A percentile compares a stretch with the other conserved stretches of the same genome.
phyloP scores from a whole-genome alignment of 768 basidiomycete species.

The Rhizopogon salebrosus region DNA sequence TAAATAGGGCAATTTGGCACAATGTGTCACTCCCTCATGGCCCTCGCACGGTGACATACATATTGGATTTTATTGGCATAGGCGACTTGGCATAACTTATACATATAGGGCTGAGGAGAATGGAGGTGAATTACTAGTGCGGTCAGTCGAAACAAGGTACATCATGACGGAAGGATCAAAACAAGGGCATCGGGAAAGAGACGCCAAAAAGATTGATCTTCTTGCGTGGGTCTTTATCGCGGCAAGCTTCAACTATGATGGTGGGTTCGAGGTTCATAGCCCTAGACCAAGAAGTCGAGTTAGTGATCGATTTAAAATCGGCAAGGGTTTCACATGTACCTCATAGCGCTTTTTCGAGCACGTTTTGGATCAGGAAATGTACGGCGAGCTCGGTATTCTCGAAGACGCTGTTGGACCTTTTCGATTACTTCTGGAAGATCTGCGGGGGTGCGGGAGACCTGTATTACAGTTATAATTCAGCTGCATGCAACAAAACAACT shows the following conservation, averaged over 20 bases:
- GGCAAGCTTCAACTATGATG: slow-evolving; percentile 15
- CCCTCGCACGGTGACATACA: not conserved
- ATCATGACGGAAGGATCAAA: slow-evolving; percentile 14
- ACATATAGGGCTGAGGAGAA: not conserved
- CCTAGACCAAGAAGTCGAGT: slow-evolving; percentile 9
- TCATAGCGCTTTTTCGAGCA: slow-evolving; percentile 18
- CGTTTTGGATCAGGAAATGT: slow-evolving; percentile 14
- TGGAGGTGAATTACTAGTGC: too few relatives aligned
- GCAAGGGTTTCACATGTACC: slow-evolving; percentile 8
- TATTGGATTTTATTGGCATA: too few relatives aligned
- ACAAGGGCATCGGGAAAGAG: slow-evolving; percentile 14
- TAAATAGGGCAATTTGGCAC: not conserved
- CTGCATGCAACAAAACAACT: not conserved
- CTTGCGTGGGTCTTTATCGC: not conserved
- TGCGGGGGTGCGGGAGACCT: slow-evolving; percentile 23
- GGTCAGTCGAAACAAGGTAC: slow-evolving; percentile 2
- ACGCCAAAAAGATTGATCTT: slow-evolving; percentile 9
- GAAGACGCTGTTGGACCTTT: slow-evolving; percentile 22
- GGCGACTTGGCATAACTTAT: not conserved
- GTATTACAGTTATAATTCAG: not conserved
- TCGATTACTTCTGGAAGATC: slow-evolving; percentile 31
- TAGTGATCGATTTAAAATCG: not conserved
- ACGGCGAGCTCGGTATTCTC: slow-evolving; percentile 15
- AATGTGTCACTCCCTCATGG: too few relatives aligned
- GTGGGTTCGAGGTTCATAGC: slow-evolving; percentile 22